Evolutionary conservation across 805 yeast species (phyloP), one percentile per base, ranked within the genome.

Genomic region (Barnettozyma populi): DNA sequence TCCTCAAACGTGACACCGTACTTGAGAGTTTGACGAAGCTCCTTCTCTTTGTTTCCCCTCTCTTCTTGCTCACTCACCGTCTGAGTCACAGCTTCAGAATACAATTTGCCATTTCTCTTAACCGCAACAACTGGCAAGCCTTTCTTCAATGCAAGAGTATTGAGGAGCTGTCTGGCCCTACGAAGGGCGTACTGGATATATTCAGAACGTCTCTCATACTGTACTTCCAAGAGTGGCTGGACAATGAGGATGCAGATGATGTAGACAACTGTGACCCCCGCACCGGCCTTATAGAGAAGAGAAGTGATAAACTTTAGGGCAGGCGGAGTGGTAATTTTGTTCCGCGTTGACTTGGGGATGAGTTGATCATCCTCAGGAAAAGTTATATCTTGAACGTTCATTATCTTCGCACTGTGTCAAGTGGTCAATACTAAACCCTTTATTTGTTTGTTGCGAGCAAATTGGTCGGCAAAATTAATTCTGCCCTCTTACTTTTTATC

Each of bases 41-140:
- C 43, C 16, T 23, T 20, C 16, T 42, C 31, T 20, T 31, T 34
- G 20, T 16, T 19, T 20, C 37, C 19, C 9, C 11, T 25, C n/a
- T 35, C 42, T 4, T 45, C 49, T 38, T 8, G 46, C 45, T 32
- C 38, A 32, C 40, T 49, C 11, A 45, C 54, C 16, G 65, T 60
- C 36, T 60, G 64, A 13, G 62, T 52, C 48, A 59, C 61, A 11
- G 71, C 63, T 54, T 70, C 75, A 14, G 68, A 63, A 43, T 68
- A 65, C 21, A 63, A 52, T 20, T 56, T 56, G 24, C 69, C 73
- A 35, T 70, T 71, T 52, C 70, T 70, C 20, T 70, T 73, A 13
- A 74, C 57, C 10, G 68, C 68, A n/a, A 74, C 68, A 4, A 69
- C 56, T 4, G 79, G 74, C 0, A 74, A 66, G 24, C 56, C 57